Conservation (phyloP, 2,329 filamentous ascomycete genomes). For the Colletotrichum sp. region DNA sequence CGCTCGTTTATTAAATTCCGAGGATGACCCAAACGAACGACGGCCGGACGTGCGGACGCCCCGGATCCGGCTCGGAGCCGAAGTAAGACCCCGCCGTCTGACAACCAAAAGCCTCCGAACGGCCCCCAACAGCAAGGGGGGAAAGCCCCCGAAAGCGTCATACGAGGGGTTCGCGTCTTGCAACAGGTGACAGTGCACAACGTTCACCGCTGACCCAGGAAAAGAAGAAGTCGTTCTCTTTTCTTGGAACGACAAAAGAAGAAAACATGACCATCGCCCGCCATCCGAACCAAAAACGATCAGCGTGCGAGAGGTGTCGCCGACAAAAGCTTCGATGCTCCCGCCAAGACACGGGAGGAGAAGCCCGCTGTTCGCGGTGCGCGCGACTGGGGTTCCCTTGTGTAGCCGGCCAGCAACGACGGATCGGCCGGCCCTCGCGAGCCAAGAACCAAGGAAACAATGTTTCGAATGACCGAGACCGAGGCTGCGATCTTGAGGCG, state of each 20-base stretch:
- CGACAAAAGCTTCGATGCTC: slow-evolving; percentile 35
- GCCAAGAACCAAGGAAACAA: background rate
- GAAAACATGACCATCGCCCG: background rate
- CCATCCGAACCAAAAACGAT: slow-evolving; percentile 35
- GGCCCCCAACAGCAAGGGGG: background rate
- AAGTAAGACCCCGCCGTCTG: background rate
- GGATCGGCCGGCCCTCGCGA: slow-evolving; percentile 32
- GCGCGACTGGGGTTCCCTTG: slow-evolving; percentile 30
- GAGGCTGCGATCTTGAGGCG: background rate
- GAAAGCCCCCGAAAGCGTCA: background rate
- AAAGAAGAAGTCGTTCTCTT: background rate
- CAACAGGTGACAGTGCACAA: background rate
- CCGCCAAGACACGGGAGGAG: slow-evolving; percentile 22
- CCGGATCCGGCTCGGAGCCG: background rate
- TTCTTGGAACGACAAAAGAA: background rate
- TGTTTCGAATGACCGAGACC: background rate
- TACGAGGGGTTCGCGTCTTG: background rate
- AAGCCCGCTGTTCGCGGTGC: slow-evolving; percentile 30
- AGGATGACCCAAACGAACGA: background rate
- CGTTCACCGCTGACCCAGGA: background rate
- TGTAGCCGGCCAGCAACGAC: slow-evolving; percentile 30
- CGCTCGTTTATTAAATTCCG: background rate
- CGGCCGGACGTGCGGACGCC: background rate
- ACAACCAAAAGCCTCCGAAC: background rate
- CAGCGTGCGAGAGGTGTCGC: slow-evolving; percentile 35